These are phyloP conservation scores for Choanephora cucurbitarum DNA, from an alignment of 371 early-diverging fungal species.

Conservation along the genomic window DNA sequence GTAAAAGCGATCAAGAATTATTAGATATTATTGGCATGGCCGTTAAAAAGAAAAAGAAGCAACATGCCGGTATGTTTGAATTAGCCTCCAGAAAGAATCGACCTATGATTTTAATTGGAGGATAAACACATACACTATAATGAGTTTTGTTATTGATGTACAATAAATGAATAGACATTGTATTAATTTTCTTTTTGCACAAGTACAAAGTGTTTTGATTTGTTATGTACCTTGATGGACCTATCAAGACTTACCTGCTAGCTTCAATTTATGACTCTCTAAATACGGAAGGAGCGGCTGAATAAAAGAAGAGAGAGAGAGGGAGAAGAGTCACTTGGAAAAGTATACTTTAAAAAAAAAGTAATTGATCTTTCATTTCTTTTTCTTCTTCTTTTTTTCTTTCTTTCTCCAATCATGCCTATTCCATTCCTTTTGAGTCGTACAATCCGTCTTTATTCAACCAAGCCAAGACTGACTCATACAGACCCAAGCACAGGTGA, in stretches of 20 bases:
- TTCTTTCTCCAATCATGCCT: background rate
- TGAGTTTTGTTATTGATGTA: too few species aligned
- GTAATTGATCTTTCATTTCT: background rate
- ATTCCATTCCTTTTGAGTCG: background rate
- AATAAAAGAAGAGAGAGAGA: too few species aligned
- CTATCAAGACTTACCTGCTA: too few species aligned
- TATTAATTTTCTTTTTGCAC: too few species aligned
- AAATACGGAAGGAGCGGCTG: too few species aligned
- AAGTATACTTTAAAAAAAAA: too few species aligned
- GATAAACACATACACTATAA: too few species aligned
- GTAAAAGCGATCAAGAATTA: conserved; percentile 66
- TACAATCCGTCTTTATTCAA: conserved; percentile 7
- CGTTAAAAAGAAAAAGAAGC: conserved; percentile 85
- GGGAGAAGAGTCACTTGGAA: too few species aligned
- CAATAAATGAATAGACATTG: too few species aligned
- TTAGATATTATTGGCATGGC: conserved; percentile 70
- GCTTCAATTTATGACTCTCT: too few species aligned
- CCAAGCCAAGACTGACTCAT: conserved; percentile 65
- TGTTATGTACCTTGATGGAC: too few species aligned
- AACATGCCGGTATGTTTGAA: conserved; percentile 90
- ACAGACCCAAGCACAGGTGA: conserved; percentile 72
- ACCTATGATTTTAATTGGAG: conserved; percentile 95
- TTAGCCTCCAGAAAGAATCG: conserved; percentile 82
- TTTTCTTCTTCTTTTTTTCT: background rate
- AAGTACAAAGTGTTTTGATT: too few species aligned